Base-by-base conservation (phyloP, 2,329 filamentous ascomycete genomes). In the Bipolaris cookei region DNA sequence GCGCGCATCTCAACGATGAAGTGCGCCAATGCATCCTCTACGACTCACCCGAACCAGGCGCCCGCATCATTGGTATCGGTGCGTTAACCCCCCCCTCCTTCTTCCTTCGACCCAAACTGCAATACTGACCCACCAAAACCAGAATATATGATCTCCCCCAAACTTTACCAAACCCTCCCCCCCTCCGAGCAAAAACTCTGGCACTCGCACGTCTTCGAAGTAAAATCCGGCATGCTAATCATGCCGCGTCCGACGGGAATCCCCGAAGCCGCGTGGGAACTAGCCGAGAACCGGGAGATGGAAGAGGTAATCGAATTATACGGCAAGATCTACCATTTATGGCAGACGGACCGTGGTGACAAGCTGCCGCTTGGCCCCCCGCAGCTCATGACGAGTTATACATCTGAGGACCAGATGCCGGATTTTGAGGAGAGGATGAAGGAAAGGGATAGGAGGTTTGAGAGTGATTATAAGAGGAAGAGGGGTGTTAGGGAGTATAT, bases 1-100 rank as follows among this genome's bases (percentile, higher is more conserved):
- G 92, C 72, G 84, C 88, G 1, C 91, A 95, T 68, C 68, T 95
- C 3, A 92, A 84, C 59, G 83, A 88, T 67, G 91, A 95, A 61
- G 83, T 96, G 54, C 85, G 92, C 3, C 91, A 96, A 80, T 96
- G 92, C 74, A 85, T 96, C 28, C 84, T 96, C 60, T 96, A 95
- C 78, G 91, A 96, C 76, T 85, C 86, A 0, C 82, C 88, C 0
- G 80, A 82, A 0, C 81, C 85, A 6, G 84, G 85, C 23, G 91
- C 91, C 0, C 84, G 89, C 0, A 83, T 96, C 16, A 91, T 96
- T 59, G 92, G 91, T 7, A 83, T 96, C 10, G 72, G 72, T 75
- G 64, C 3, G 54, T 41, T 20, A n/a, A 5, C 21, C 44, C 34
- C 13, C 13, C 4, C 6, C 6, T 13, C 13, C n/a, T n/a, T n/a